Conservation (phyloP, 2,329 filamentous ascomycete genomes). For the Leptosphaerulina australis region DNA sequence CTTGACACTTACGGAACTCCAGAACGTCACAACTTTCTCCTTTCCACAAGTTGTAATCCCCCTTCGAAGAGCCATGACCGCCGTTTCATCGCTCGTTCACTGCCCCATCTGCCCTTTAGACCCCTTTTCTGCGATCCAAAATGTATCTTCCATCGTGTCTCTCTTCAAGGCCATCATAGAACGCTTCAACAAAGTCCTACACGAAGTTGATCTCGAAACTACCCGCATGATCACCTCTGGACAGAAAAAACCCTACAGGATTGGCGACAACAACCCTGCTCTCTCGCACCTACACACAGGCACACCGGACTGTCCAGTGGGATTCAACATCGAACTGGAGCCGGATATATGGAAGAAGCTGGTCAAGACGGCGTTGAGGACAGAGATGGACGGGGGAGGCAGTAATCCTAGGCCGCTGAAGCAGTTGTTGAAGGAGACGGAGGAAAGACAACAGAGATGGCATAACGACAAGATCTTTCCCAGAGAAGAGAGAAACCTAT, state of each 20-base stretch:
- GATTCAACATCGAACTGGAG: slow-evolving; percentile 53
- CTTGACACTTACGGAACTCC: slow-evolving; percentile 52
- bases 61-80: slow-evolving; percentile 52
- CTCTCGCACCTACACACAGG: slow-evolving; percentile 53
- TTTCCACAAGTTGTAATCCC: slow-evolving; percentile 54
- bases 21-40: slow-evolving; percentile 44
- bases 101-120: slow-evolving; percentile 53
- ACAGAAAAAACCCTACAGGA: slow-evolving; percentile 50
- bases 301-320: slow-evolving; percentile 50
- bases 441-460: slow-evolving; percentile 52
- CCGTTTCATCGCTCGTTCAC: slow-evolving; percentile 47
- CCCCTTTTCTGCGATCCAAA: slow-evolving; percentile 54
- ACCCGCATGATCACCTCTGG: slow-evolving; percentile 36
- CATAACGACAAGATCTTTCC: slow-evolving; percentile 35
- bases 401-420: slow-evolving; percentile 40
- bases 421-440: slow-evolving; percentile 47
- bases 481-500: slow-evolving; percentile 30
- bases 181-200: slow-evolving; percentile 51
- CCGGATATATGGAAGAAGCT: slow-evolving; percentile 52
- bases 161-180: slow-evolving; percentile 52
- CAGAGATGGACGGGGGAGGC: slow-evolving; percentile 51
- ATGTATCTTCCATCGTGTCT: slow-evolving; percentile 51
- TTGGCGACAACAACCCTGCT: slow-evolving; percentile 51
- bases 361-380: slow-evolving; percentile 54
- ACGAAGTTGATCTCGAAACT: slow-evolving; percentile 50